Percentiles rank a stretch among this genome's conserved stretches.
Conservation (phyloP, 176 grass and related monocot genomes). For the Luzula sylvatica region DNA sequence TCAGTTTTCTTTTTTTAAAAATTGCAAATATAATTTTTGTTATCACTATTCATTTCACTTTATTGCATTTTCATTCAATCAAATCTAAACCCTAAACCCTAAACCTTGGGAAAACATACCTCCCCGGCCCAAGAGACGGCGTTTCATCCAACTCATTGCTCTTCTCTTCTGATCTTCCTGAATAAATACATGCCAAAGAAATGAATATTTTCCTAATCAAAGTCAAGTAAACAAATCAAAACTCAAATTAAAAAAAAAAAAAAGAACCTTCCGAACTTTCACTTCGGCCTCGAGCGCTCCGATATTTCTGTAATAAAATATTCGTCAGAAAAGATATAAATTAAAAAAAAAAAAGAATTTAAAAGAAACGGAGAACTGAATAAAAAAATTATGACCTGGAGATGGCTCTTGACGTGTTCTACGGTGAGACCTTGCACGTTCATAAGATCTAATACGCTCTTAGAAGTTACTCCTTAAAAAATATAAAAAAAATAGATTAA, state of each 20-base stretch:
- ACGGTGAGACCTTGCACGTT: slow-evolving; percentile 20
- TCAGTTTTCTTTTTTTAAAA: not conserved
- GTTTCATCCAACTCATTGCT: not conserved
- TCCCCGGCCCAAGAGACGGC: slow-evolving; percentile 6
- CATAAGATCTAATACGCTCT: slow-evolving; percentile 25
- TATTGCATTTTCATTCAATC: not conserved
- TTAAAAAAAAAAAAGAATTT: slow-evolving; percentile 1
- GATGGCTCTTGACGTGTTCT: slow-evolving; percentile 17
- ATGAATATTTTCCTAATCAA: not conserved
- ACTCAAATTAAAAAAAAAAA: not conserved
- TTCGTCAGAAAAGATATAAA: not conserved
- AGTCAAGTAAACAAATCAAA: not conserved
- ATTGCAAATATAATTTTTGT: not conserved
- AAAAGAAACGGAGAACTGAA: not conserved
- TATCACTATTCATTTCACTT: not conserved
- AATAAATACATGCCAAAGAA: not conserved
- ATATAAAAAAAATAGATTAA: not conserved
- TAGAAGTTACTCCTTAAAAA: slow-evolving; percentile 25
- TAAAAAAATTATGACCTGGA: not conserved
- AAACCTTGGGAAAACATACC: too few relatives aligned
- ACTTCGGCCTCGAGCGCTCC: not conserved
- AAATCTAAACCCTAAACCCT: not conserved
- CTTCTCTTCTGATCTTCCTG: not conserved
- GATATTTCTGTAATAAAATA: slow-evolving; percentile 14
- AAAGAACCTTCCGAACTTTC: slow-evolving; percentile 11